phyloP scores from a whole-genome alignment of 2,329 filamentous ascomycete genomes.

The Ophiostoma montium region DNA sequence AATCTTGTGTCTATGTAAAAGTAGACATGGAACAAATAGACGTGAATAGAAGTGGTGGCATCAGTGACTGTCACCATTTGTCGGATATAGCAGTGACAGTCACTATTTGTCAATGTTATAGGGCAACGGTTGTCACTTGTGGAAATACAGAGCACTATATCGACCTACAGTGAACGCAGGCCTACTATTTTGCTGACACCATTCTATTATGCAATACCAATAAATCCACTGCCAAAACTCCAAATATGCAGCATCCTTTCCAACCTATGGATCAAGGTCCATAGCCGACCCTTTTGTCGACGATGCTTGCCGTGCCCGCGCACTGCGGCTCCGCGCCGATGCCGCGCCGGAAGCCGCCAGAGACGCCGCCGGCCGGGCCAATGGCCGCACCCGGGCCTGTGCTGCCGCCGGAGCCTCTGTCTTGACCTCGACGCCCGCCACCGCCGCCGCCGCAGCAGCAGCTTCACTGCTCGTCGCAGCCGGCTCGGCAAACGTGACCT shows the following conservation, averaged over 20 bases:
- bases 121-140: too few relatives aligned
- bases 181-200: too few relatives aligned
- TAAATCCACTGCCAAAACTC: neutral
- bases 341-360: neutral
- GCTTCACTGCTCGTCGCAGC: neutral
- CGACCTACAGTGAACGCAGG: too few relatives aligned
- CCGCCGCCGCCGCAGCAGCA: too few relatives aligned
- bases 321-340: conserved; percentile 2
- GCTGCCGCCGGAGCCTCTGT: neutral
- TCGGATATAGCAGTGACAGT: too few relatives aligned
- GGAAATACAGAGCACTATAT: too few relatives aligned
- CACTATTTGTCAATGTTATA: too few relatives aligned
- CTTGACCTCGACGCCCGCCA: conserved; percentile 7
- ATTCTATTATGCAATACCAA: neutral
- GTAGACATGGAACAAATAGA: too few relatives aligned
- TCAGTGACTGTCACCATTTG: too few relatives aligned
- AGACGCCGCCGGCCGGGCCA: conserved; percentile 15
- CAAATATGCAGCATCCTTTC: neutral
- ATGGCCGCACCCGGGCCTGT: conserved; percentile 2
- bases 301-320: conserved; percentile 5
- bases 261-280: conserved; percentile 8
- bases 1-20: neutral
- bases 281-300: conserved; percentile 1
- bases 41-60: too few relatives aligned
- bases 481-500: neutral